These are phyloP conservation scores for Fraxinus nigra DNA, from an alignment of 305 asterid species.

Conservation along the genomic window DNA sequence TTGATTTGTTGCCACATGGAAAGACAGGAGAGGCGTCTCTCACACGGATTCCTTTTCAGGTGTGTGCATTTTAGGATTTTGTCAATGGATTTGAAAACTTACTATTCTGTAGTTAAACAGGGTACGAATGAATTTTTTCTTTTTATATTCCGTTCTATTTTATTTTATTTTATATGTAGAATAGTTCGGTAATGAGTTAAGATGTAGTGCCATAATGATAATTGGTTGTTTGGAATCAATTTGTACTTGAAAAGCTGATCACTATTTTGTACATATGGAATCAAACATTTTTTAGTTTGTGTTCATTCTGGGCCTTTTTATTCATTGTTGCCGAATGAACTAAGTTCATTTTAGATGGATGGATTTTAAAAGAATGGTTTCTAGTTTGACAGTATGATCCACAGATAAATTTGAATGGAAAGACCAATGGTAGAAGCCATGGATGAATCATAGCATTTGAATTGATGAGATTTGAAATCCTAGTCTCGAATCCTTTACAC, in stretches of 20 bases:
- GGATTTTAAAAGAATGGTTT: background rate
- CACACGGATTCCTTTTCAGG: slow-evolving; percentile 80
- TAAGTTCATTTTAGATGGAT: background rate
- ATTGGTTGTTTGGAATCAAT: background rate
- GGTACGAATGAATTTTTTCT: background rate
- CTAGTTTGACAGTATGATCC: background rate
- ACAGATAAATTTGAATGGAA: background rate
- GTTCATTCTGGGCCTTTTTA: background rate
- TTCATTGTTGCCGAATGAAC: background rate
- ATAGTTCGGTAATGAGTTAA: background rate
- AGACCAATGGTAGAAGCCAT: background rate
- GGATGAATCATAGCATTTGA: slow-evolving; percentile 2
- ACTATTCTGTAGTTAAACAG: background rate
- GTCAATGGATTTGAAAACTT: background rate
- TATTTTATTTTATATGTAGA: background rate
- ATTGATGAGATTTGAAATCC: slow-evolving; percentile 3
- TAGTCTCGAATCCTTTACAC: background rate
- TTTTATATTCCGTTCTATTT: background rate
- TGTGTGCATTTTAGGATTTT: slow-evolving; percentile 22
- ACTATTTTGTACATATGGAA: background rate
- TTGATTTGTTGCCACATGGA: slow-evolving; percentile 61
- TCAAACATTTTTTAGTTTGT: background rate
- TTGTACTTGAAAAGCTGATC: background rate
- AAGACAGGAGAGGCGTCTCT: slow-evolving; percentile 58
- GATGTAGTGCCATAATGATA: background rate